Conservation (phyloP, 2,329 filamentous ascomycete species). For the Monilinia vaccinii-corymbosi region DNA sequence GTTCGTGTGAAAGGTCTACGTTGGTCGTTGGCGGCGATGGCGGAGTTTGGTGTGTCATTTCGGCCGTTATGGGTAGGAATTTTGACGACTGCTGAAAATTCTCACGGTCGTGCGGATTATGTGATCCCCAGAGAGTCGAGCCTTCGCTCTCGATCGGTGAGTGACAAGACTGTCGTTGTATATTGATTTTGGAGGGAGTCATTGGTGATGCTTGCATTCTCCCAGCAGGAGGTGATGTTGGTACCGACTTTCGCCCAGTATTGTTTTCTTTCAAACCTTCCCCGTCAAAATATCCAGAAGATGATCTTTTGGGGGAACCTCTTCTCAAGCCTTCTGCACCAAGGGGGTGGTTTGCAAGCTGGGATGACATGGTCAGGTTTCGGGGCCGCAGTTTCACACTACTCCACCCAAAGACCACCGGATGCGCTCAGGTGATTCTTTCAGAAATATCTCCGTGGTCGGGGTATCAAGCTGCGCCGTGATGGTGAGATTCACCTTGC, state of each 20-base stretch:
- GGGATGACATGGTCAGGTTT: slow-evolving; percentile 9
- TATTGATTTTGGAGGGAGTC: slow-evolving; percentile 48
- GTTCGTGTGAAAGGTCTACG: slow-evolving; percentile 24
- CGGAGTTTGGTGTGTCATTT: slow-evolving; percentile 23
- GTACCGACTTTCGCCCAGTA: slow-evolving; percentile 16
- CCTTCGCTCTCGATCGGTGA: slow-evolving; percentile 39
- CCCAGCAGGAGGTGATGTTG: slow-evolving; percentile 20
- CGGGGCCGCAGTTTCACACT: background rate
- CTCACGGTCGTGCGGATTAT: slow-evolving; percentile 9
- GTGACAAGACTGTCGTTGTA: slow-evolving; percentile 41
- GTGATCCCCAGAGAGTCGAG: background rate
- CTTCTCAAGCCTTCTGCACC: slow-evolving; percentile 14
- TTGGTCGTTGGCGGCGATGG: slow-evolving; percentile 20
- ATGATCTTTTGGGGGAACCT: slow-evolving; percentile 8
- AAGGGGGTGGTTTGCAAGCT: slow-evolving; percentile 18
- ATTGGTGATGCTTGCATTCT: slow-evolving; percentile 42
- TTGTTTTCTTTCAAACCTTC: slow-evolving; percentile 22
- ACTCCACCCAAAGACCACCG: background rate
- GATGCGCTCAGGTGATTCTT: background rate
- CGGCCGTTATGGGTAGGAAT: slow-evolving; percentile 17
- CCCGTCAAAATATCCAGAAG: slow-evolving; percentile 10
- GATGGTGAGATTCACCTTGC: background rate
- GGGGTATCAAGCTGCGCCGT: background rate
- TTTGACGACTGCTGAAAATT: slow-evolving; percentile 14
- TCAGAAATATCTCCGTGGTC: background rate